Evolutionary conservation across 2,329 filamentous ascomycete genomes (phyloP).

Genomic region (Teratosphaeria pseudoeucalypti): DNA sequence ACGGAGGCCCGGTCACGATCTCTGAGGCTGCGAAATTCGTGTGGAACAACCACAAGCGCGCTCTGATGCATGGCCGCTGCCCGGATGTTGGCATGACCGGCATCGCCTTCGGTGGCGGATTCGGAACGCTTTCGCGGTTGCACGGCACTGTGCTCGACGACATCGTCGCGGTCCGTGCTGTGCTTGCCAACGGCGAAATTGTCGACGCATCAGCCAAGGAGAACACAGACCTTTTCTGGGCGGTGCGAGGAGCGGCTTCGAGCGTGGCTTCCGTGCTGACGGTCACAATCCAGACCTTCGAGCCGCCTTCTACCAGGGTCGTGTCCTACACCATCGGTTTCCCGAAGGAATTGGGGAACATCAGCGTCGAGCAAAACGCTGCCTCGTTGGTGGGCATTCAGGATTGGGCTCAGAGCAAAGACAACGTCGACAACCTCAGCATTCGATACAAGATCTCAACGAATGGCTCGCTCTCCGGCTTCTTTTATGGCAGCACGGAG

Average conservation of each 20-base stretch:
- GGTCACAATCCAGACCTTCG: background rate
- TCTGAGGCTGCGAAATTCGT: conserved; percentile 37
- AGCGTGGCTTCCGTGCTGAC: background rate
- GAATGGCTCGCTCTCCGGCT: background rate
- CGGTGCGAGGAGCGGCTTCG: conserved; percentile 29
- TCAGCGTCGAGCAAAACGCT: background rate
- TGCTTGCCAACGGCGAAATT: conserved; percentile 32
- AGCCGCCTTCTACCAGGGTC: background rate
- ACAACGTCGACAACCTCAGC: background rate
- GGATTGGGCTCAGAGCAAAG: background rate
- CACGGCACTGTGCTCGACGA: conserved; percentile 47
- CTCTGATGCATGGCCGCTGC: conserved; percentile 53
- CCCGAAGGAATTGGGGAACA: background rate
- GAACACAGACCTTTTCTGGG: conserved; percentile 42
- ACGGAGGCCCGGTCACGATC: conserved; percentile 14
- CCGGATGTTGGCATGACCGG: conserved; percentile 51
- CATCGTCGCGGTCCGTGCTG: conserved; percentile 30
- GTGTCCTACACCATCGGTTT: background rate
- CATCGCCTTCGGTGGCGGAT: conserved; percentile 35
- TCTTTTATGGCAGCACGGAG: background rate
- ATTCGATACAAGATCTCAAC: background rate
- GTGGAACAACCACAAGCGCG: conserved; percentile 37
- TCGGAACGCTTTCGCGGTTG: conserved; percentile 39
- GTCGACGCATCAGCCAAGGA: conserved; percentile 31
- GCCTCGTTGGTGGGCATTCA: background rate